Evolutionary conservation across 2,329 filamentous ascomycete species (phyloP).

Genomic region (Xylariales sp.): DNA sequence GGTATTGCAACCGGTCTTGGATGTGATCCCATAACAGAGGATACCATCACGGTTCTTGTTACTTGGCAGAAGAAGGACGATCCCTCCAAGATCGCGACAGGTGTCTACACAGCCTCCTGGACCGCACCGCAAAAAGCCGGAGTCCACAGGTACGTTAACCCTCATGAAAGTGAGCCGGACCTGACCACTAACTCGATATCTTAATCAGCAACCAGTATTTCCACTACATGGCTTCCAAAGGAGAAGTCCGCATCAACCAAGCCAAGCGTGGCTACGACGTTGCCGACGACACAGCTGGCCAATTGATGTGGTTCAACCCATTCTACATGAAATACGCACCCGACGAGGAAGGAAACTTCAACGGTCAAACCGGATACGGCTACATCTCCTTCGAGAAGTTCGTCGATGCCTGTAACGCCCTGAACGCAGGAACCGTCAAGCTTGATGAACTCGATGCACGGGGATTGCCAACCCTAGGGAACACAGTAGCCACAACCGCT

Average conservation of each 20-base stretch:
- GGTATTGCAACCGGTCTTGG: conserved; percentile 76
- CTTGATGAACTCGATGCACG: conserved; percentile 75
- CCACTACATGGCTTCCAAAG: conserved; percentile 81
- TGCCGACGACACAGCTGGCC: conserved; percentile 68
- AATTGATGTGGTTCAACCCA: conserved; percentile 84
- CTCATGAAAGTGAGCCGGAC: no score
- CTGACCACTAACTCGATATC: no score
- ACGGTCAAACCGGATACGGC: conserved; percentile 84
- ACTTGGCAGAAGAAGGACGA: conserved; percentile 77
- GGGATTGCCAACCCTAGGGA: conserved; percentile 77
- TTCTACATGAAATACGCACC: conserved; percentile 95
- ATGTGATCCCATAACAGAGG: conserved; percentile 77
- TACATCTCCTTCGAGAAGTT: conserved; percentile 97
- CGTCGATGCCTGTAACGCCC: conserved; percentile 74
- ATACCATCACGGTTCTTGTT: conserved; percentile 87
- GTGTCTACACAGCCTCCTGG: conserved; percentile 91
- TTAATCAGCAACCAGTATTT: conserved; percentile 75
- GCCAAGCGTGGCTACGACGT: conserved; percentile 93
- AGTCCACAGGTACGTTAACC: conserved; percentile 61
- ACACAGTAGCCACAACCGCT: conserved; percentile 87
- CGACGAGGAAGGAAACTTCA: conserved; percentile 92
- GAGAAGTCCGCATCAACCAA: conserved; percentile 87
- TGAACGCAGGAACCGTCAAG: conserved; percentile 70
- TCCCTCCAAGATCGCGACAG: conserved; percentile 68
- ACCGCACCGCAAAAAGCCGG: conserved; percentile 88